phyloP scores from a whole-genome alignment of 768 basidiomycete species.

The Suillus cothurnatus region DNA sequence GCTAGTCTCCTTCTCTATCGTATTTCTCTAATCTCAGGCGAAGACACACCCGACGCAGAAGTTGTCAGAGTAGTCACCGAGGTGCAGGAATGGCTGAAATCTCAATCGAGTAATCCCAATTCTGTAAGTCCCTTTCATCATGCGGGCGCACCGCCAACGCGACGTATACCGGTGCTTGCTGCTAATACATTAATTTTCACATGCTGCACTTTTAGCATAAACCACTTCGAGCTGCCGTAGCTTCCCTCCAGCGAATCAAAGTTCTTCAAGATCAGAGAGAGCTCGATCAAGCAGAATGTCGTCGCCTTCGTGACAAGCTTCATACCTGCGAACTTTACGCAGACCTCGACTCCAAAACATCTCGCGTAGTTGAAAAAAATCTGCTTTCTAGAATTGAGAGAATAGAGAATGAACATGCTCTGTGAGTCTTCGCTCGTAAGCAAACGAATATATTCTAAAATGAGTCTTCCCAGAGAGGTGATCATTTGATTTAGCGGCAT shows the following conservation, averaged over 20 bases:
- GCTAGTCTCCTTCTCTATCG: conserved; percentile 37
- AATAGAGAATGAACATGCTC: conserved; percentile 30
- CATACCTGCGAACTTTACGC: conserved; percentile 29
- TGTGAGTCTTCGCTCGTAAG: conserved; percentile 22
- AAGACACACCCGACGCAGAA: conserved; percentile 33
- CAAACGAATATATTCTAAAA: conserved; percentile 1
- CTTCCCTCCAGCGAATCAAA: conserved; percentile 42
- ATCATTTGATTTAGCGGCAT: neutral
- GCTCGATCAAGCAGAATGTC: conserved; percentile 34
- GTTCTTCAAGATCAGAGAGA: conserved; percentile 36
- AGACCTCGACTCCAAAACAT: conserved; percentile 35
- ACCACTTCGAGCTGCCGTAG: conserved; percentile 33
- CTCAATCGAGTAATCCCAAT: conserved; percentile 41
- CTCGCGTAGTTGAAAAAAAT: conserved; percentile 37
- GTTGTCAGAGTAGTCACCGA: conserved; percentile 45
- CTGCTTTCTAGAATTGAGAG: conserved; percentile 34
- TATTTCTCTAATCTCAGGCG: conserved; percentile 35
- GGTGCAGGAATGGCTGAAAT: conserved; percentile 53
- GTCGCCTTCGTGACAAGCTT: conserved; percentile 34
- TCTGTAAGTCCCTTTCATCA: conserved; percentile 25
- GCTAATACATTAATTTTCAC: conserved; percentile 18
- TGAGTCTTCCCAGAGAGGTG: conserved; percentile 7
- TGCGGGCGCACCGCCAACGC: neutral
- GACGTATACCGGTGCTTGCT: neutral
- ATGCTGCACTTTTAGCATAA: conserved; percentile 29